These are phyloP conservation scores for Hirsutella minnesotensis DNA, from an alignment of 2,329 filamentous ascomycete species.

Conservation along the genomic window DNA sequence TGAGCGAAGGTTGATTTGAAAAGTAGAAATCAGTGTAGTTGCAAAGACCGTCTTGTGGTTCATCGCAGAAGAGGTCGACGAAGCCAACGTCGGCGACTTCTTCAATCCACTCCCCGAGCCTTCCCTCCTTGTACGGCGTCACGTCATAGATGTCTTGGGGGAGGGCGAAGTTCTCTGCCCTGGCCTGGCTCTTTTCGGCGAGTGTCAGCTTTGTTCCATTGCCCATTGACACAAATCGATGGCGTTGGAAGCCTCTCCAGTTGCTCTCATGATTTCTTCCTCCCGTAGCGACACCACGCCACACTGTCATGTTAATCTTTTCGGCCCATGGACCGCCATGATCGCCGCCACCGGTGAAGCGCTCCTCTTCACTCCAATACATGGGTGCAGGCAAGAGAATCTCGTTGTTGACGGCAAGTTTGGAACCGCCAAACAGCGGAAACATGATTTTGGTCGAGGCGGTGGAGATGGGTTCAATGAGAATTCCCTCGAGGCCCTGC, in stretches of 20 bases:
- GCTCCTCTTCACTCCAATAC: constrained; percentile 53
- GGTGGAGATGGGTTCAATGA: constrained; percentile 48
- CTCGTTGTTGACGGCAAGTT: constrained; percentile 57
- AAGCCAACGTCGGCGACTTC: constrained; percentile 39
- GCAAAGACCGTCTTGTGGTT: constrained; percentile 26
- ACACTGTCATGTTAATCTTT: constrained; percentile 44
- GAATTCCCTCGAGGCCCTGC: constrained; percentile 50
- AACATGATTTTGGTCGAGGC: constrained; percentile 45
- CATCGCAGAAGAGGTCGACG: constrained; percentile 40
- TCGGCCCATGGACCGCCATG: constrained; percentile 42
- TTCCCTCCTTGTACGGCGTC: constrained; percentile 28
- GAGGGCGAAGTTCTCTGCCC: constrained; percentile 41
- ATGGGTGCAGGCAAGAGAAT: constrained; percentile 58
- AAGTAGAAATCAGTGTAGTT: constrained; percentile 38
- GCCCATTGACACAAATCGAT: constrained; percentile 63
- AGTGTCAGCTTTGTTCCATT: constrained; percentile 47
- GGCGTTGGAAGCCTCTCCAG: constrained; percentile 64
- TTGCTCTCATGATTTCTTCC: constrained; percentile 46
- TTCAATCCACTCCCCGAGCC: constrained; percentile 37
- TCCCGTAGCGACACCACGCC: constrained; percentile 58
- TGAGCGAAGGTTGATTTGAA: constrained; percentile 22
- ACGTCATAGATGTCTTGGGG: constrained; percentile 36
- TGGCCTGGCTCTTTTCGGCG: constrained; percentile 31
- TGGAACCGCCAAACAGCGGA: constrained; percentile 58
- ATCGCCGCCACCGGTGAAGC: constrained; percentile 45